phyloP scores from a whole-genome alignment of 805 yeast genomes.

The Zygosaccharomyces rouxii region DNA sequence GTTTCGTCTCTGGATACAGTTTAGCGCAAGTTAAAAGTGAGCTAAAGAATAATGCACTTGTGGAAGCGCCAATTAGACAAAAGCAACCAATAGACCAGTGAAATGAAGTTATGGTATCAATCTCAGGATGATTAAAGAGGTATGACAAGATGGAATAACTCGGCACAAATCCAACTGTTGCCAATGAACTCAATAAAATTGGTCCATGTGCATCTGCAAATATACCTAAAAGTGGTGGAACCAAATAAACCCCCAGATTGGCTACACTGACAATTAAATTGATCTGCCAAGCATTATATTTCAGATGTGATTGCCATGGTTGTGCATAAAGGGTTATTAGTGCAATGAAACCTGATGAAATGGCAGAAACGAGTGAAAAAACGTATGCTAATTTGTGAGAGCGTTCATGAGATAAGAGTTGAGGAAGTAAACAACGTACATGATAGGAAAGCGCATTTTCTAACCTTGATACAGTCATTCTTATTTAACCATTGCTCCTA shows the following conservation, averaged over 20 bases:
- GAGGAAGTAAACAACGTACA: slow-evolving; percentile 42
- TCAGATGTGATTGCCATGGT: slow-evolving; percentile 53
- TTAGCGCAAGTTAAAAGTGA: slow-evolving; percentile 78
- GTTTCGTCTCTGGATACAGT: slow-evolving; percentile 69
- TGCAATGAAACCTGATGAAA: slow-evolving; percentile 77
- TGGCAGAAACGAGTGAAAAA: slow-evolving; percentile 58
- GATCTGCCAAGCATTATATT: slow-evolving; percentile 60
- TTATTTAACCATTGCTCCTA: background rate
- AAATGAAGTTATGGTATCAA: slow-evolving; percentile 25
- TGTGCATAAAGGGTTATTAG: slow-evolving; percentile 77
- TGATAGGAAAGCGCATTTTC: slow-evolving; percentile 41
- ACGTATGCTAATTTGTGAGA: slow-evolving; percentile 50
- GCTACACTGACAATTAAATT: slow-evolving; percentile 72
- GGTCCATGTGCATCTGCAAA: slow-evolving; percentile 86
- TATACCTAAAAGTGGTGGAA: slow-evolving; percentile 78
- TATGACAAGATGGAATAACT: slow-evolving; percentile 54
- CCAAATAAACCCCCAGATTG: slow-evolving; percentile 76
- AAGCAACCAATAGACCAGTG: slow-evolving; percentile 46
- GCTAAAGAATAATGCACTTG: slow-evolving; percentile 67
- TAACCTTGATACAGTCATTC: slow-evolving; percentile 27
- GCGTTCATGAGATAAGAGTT: slow-evolving; percentile 38
- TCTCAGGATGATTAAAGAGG: slow-evolving; percentile 28
- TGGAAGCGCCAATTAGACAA: slow-evolving; percentile 61
- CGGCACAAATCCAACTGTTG: slow-evolving; percentile 60
- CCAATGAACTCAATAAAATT: slow-evolving; percentile 57